phyloP scores from a whole-genome alignment of 2,329 filamentous ascomycete species.

The Tolypocladium capitatum region DNA sequence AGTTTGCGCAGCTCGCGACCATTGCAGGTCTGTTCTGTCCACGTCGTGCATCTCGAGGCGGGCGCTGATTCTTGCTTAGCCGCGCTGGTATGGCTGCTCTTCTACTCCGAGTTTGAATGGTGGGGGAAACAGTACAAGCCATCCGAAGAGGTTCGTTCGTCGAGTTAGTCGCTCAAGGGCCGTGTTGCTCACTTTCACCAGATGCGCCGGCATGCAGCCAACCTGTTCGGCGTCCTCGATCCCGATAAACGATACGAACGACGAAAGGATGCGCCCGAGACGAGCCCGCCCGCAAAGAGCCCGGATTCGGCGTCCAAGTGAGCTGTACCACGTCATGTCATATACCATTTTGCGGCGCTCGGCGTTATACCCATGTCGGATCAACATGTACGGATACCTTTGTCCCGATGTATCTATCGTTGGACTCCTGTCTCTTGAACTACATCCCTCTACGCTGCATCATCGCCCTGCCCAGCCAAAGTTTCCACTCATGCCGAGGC shows the following conservation, averaged over 20 bases:
- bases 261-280: conserved; percentile 23
- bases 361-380: conserved; percentile 12
- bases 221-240: conserved; percentile 26
- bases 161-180: not conserved
- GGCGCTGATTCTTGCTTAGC: conserved; percentile 12
- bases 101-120: conserved; percentile 31
- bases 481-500: conserved; percentile 42
- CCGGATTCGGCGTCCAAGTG: conserved; percentile 13
- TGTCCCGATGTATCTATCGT: conserved; percentile 6
- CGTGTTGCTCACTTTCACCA: conserved; percentile 6
- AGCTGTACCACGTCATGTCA: conserved; percentile 12
- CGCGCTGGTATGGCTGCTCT: conserved; percentile 24
- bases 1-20: conserved; percentile 48
- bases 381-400: conserved; percentile 12
- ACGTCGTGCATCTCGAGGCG: not conserved
- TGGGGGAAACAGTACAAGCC: conserved; percentile 29
- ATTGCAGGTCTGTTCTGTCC: conserved; percentile 35
- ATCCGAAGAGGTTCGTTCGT: conserved; percentile 23
- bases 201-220: conserved; percentile 23
- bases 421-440: conserved; percentile 3
- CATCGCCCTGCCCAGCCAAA: conserved; percentile 40
- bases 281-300: conserved; percentile 11
- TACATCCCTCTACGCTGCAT: conserved; percentile 5
- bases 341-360: conserved; percentile 12
- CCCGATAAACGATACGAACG: conserved; percentile 29